Evolutionary conservation across 2,329 filamentous ascomycete genomes (phyloP).

Genomic region (Ceratocystis diversiconidia): DNA sequence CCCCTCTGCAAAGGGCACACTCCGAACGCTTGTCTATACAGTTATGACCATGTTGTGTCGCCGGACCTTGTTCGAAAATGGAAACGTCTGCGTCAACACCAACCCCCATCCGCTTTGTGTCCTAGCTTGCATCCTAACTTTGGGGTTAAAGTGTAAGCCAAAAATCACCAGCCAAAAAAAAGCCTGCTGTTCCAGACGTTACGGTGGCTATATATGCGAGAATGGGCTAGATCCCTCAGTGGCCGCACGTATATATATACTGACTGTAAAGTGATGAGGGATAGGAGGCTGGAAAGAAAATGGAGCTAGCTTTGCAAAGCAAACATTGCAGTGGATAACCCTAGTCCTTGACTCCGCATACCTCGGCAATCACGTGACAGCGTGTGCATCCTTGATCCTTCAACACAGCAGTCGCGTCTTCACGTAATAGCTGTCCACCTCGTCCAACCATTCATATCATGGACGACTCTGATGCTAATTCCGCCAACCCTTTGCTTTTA

Average conservation of each 20-base stretch:
- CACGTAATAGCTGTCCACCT: neutral
- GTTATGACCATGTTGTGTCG: neutral
- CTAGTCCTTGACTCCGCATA: too few relatives aligned
- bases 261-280: too few relatives aligned
- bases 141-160: neutral
- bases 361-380: neutral
- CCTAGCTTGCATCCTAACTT: constrained; percentile 12
- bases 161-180: neutral
- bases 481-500: constrained; percentile 57
- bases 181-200: neutral
- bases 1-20: neutral
- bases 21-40: neutral
- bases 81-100: neutral
- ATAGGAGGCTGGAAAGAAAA: too few relatives aligned
- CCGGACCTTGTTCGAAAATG: neutral
- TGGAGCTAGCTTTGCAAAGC: too few relatives aligned
- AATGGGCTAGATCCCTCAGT: neutral
- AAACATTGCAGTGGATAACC: too few relatives aligned
- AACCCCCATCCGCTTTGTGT: constrained; percentile 15
- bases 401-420: too few relatives aligned
- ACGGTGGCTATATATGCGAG: neutral
- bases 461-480: constrained; percentile 23
- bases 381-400: neutral
- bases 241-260: neutral
- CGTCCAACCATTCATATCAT: constrained; percentile 8